A percentile compares a stretch with the other conserved stretches of the same genome.
Evolutionary conservation across 2,329 filamentous ascomycete species (phyloP).

Genomic region (Sporothrix humicola): DNA sequence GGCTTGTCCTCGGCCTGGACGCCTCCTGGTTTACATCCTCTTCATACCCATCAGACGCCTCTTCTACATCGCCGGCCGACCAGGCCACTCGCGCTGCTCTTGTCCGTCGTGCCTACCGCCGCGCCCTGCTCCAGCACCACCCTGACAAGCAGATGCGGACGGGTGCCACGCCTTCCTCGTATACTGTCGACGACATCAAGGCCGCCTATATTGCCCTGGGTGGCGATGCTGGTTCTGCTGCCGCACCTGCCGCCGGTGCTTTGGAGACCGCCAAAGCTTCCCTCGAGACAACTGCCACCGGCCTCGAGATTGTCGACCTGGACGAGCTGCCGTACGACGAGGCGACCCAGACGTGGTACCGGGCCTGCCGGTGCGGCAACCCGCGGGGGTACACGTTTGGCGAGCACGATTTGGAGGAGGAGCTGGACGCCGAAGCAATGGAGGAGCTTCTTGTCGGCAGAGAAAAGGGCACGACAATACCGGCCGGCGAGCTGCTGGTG

Average conservation of each 20-base stretch:
- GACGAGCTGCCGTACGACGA: slow-evolving; percentile 64
- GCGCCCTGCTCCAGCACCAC: slow-evolving; percentile 68
- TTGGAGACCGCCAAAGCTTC: slow-evolving; percentile 16
- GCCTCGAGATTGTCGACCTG: slow-evolving; percentile 67
- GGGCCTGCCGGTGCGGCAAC: slow-evolving; percentile 68
- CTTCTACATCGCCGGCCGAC: slow-evolving; percentile 41
- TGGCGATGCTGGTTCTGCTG: slow-evolving; percentile 17
- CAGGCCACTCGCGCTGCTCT: slow-evolving; percentile 48
- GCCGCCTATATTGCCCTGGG: slow-evolving; percentile 61
- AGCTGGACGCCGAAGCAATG: slow-evolving; percentile 35
- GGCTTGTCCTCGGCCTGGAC: slow-evolving; percentile 34
- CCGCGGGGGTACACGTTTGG: slow-evolving; percentile 62
- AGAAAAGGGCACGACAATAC: slow-evolving; percentile 47
- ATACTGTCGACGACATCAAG: slow-evolving; percentile 68
- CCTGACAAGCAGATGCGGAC: slow-evolving; percentile 59
- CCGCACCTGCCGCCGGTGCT: background rate
- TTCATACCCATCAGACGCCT: slow-evolving; percentile 37
- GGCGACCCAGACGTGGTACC: slow-evolving; percentile 56
- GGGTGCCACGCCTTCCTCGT: slow-evolving; percentile 39
- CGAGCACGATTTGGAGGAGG: slow-evolving; percentile 65
- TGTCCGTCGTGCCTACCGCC: slow-evolving; percentile 68
- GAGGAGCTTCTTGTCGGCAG: slow-evolving; percentile 46
- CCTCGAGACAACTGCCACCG: slow-evolving; percentile 49
- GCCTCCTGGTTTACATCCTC: slow-evolving; percentile 21
- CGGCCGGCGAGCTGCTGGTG: slow-evolving; percentile 65